phyloP scores from a whole-genome alignment of 2,329 filamentous ascomycete genomes.

The Colletotrichum caudatum region DNA sequence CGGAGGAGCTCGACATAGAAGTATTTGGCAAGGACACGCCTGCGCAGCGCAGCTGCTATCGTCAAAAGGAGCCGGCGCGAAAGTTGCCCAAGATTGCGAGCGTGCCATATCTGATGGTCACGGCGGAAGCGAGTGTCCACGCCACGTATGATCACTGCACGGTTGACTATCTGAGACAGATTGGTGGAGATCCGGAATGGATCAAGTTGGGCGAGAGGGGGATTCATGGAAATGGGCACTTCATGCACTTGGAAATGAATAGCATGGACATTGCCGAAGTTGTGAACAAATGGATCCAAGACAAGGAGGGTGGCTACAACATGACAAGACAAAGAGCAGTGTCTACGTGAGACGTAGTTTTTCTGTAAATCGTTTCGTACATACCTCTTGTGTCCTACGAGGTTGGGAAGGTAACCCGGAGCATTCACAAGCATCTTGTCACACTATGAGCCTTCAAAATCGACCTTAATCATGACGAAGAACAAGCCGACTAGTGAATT shows the following conservation, averaged over 20 bases:
- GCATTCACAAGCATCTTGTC: no score
- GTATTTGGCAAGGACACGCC: slow-evolving; percentile 36
- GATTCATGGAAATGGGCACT: slow-evolving; percentile 67
- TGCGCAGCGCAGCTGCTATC: slow-evolving; percentile 20
- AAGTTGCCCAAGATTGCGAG: slow-evolving; percentile 61
- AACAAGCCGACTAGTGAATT: no score
- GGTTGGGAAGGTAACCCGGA: no score
- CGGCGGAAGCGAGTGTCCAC: slow-evolving; percentile 66
- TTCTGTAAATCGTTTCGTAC: no score
- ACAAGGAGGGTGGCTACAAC: slow-evolving; percentile 2
- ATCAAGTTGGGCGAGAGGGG: slow-evolving; percentile 57
- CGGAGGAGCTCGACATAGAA: slow-evolving; percentile 33
- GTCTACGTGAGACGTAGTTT: not conserved
- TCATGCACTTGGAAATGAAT: slow-evolving; percentile 67
- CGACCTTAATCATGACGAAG: no score
- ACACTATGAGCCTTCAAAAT: no score
- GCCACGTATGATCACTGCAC: slow-evolving; percentile 67
- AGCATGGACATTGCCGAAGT: slow-evolving; percentile 56
- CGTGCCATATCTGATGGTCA: slow-evolving; percentile 63
- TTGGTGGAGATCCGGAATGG: slow-evolving; percentile 59
- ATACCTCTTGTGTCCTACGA: no score
- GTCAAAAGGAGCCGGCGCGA: slow-evolving; percentile 45
- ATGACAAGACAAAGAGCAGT: fast-evolving
- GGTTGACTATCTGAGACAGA: slow-evolving; percentile 63
- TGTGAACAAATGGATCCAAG: slow-evolving; percentile 54